Percentiles rank a stretch among this genome's conserved stretches.
phyloP scores from a whole-genome alignment of 2,329 filamentous ascomycete species.

The Lachnellula cervina region DNA sequence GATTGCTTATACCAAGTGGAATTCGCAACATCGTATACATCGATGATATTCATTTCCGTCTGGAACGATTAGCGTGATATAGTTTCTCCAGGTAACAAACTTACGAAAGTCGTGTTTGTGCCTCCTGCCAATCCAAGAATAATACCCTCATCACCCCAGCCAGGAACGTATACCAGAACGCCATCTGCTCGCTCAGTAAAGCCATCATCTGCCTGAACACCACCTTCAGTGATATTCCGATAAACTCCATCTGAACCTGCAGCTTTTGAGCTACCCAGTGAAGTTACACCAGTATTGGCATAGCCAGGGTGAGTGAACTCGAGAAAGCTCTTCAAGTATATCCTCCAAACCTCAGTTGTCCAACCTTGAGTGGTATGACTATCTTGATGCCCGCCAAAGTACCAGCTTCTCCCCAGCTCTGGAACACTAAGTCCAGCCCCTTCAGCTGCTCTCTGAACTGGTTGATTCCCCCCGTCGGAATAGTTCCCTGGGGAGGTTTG shows the following conservation, averaged over 20 bases:
- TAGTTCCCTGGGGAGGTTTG: conserved; percentile 59
- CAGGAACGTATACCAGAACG: conserved; percentile 66
- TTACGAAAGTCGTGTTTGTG: conserved; percentile 62
- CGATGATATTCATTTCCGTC: conserved; percentile 62
- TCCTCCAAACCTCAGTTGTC: conserved; percentile 57
- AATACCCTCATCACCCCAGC: conserved; percentile 66
- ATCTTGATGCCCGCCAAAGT: conserved; percentile 75
- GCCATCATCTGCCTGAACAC: conserved; percentile 58
- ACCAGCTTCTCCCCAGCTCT: conserved; percentile 66
- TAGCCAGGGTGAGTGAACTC: conserved; percentile 73
- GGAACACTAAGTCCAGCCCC: conserved; percentile 68
- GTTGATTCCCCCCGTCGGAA: conserved; percentile 49
- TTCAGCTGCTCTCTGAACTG: conserved; percentile 66
- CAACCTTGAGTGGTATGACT: conserved; percentile 52
- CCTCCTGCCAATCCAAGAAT: conserved; percentile 69
- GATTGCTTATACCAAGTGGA: conserved; percentile 71
- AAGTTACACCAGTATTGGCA: conserved; percentile 56
- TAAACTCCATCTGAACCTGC: conserved; percentile 61
- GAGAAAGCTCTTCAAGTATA: conserved; percentile 69
- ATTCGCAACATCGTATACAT: conserved; percentile 71
- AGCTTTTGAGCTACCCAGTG: conserved; percentile 46
- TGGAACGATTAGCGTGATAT: conserved; percentile 23
- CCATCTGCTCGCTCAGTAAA: conserved; percentile 74
- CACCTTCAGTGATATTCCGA: conserved; percentile 69
- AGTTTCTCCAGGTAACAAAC: conserved; percentile 16